A percentile compares a stretch with the other conserved stretches of the same genome.
phyloP scores from a whole-genome alignment of 805 yeast species.

The Torulaspora maleeae region DNA sequence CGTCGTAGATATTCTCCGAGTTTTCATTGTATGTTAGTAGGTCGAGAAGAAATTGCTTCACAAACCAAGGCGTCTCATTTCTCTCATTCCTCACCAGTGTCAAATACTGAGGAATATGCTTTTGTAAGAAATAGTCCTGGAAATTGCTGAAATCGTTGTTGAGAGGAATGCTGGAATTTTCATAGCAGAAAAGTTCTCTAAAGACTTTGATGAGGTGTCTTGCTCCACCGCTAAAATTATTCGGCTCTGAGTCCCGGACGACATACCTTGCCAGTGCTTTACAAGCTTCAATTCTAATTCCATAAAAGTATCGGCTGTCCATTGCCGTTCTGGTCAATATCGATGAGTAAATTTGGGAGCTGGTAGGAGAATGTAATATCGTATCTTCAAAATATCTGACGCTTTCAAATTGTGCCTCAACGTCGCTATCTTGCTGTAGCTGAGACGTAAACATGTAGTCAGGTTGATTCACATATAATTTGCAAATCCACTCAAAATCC shows the following conservation, averaged over 20 bases:
- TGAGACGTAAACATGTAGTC: slow-evolving; percentile 95
- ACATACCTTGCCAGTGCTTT: slow-evolving; percentile 68
- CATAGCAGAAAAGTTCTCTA: slow-evolving; percentile 67
- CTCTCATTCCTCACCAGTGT: slow-evolving; percentile 55
- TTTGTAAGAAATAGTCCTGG: slow-evolving; percentile 62
- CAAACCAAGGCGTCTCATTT: slow-evolving; percentile 56
- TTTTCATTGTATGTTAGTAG: slow-evolving; percentile 82
- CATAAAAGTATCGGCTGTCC: slow-evolving; percentile 83
- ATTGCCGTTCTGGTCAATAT: slow-evolving; percentile 71
- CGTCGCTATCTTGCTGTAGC: slow-evolving; percentile 89
- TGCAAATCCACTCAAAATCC: slow-evolving; percentile 94
- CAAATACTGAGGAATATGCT: slow-evolving; percentile 59
- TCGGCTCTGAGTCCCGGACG: slow-evolving; percentile 31
- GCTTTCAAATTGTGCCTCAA: slow-evolving; percentile 90
- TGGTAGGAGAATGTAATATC: slow-evolving; percentile 17
- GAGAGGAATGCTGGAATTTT: slow-evolving; percentile 58
- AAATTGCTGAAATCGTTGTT: slow-evolving; percentile 79
- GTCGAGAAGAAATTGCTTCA: slow-evolving; percentile 61
- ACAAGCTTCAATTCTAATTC: slow-evolving; percentile 85
- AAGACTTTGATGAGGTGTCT: slow-evolving; percentile 67
- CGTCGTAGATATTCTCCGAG: slow-evolving; percentile 69
- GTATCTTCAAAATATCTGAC: slow-evolving; percentile 62
- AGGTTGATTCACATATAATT: slow-evolving; percentile 75
- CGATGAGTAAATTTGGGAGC: slow-evolving; percentile 61
- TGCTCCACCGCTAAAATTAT: slow-evolving; percentile 47